These are phyloP conservation scores for Fraxinus ornus DNA, from an alignment of 305 asterid genomes.

Conservation along the genomic window DNA sequence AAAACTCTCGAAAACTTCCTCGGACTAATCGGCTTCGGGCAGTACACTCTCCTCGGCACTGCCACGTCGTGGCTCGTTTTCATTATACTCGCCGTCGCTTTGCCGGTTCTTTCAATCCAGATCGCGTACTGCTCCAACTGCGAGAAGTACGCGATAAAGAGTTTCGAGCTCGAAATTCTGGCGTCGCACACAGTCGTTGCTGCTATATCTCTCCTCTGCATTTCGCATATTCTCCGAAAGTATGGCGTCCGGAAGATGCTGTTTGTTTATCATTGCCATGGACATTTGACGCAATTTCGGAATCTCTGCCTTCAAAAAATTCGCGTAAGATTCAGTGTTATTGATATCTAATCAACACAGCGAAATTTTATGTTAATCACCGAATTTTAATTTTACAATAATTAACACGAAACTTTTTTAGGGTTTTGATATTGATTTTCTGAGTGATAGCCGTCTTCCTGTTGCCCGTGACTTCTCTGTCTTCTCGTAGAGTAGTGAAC, in stretches of 20 bases:
- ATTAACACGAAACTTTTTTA: neutral
- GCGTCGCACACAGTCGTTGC: slow-evolving; percentile 54
- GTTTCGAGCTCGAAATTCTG: slow-evolving; percentile 54
- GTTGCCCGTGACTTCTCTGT: neutral
- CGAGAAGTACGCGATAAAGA: slow-evolving; percentile 53
- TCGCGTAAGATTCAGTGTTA: slow-evolving; percentile 36
- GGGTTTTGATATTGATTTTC: neutral
- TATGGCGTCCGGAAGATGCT: slow-evolving; percentile 63
- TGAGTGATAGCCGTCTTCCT: neutral
- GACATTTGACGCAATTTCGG: slow-evolving; percentile 46
- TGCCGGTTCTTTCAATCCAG: slow-evolving; percentile 44
- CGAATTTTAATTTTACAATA: neutral
- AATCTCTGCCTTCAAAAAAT: slow-evolving; percentile 50
- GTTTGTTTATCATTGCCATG: slow-evolving; percentile 59
- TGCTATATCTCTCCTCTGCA: slow-evolving; percentile 63
- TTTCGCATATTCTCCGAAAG: slow-evolving; percentile 56
- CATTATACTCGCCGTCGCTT: slow-evolving; percentile 39
- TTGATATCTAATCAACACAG: neutral
- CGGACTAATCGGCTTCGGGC: slow-evolving; percentile 56
- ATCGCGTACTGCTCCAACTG: slow-evolving; percentile 47
- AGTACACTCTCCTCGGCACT: slow-evolving; percentile 37
- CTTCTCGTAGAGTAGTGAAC: neutral
- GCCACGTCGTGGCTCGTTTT: slow-evolving; percentile 56
- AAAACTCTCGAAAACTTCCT: slow-evolving; percentile 46
- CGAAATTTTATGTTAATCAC: neutral